phyloP scores from a whole-genome alignment of 2,329 filamentous ascomycete genomes.

The Macrophomina phaseolina region DNA sequence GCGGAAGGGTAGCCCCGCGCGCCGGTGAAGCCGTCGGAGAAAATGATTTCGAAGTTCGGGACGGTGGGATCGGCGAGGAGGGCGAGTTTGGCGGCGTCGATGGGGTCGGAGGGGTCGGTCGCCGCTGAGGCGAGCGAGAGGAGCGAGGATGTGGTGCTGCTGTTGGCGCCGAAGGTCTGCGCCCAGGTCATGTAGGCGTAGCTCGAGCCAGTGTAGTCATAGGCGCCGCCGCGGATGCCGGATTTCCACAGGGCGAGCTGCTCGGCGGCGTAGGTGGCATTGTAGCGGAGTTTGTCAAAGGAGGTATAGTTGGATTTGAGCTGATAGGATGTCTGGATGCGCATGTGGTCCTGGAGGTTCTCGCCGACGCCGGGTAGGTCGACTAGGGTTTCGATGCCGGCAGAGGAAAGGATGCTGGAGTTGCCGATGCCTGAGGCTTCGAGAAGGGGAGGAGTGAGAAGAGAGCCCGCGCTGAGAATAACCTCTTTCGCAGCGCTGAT shows the following conservation, averaged over 20 bases:
- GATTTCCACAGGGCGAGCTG: conserved; percentile 47
- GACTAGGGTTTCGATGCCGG: conserved; percentile 60
- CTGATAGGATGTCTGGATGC: conserved; percentile 36
- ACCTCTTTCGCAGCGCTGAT: conserved; percentile 47
- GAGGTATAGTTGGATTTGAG: conserved; percentile 41
- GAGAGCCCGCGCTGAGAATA: conserved; percentile 59
- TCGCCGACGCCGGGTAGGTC: conserved; percentile 68
- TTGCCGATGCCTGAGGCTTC: conserved; percentile 69
- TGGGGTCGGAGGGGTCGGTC: conserved; percentile 29
- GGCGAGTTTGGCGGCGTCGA: conserved; percentile 34
- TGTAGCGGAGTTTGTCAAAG: conserved; percentile 40
- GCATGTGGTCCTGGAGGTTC: conserved; percentile 65
- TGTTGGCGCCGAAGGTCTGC: conserved; percentile 43
- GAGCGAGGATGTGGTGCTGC: conserved; percentile 41
- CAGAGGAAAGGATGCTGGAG: conserved; percentile 55
- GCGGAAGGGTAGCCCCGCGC: conserved; percentile 41
- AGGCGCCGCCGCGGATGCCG: conserved; percentile 36
- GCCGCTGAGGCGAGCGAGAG: conserved; percentile 31
- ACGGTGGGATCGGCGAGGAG: conserved; percentile 46
- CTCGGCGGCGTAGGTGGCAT: conserved; percentile 44
- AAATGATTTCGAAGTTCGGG: conserved; percentile 52
- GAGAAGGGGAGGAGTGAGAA: conserved; percentile 68
- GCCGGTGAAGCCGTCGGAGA: conserved; percentile 55
- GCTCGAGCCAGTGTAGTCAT: conserved; percentile 35
- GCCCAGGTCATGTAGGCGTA: conserved; percentile 53